Base-by-base conservation (phyloP, 2,329 filamentous ascomycete genomes). In the Zalaria obscura region DNA sequence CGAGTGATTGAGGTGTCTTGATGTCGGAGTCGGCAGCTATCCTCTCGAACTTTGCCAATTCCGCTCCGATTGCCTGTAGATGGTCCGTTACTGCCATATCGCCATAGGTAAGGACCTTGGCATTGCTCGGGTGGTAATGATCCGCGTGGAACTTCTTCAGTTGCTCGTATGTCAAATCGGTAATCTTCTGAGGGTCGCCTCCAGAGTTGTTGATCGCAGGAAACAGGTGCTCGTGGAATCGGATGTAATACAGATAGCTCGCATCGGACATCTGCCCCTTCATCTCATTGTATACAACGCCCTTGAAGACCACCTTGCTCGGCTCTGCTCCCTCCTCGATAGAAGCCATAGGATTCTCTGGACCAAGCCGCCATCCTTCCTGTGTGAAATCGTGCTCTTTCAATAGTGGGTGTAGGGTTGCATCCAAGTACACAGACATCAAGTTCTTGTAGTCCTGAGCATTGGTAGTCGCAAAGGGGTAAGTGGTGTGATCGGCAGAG, bases 211-310 rank as follows among this genome's bases (percentile, higher is more conserved):
- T 83, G 59, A 98, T 82, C 32, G 82, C 81, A 0, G 91, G 91
- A 57, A 93, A 91, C 41, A 98, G 85, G 58, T 91, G 82, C 53
- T 96, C 87, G 57, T 93, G 86, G 62, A 93, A 98, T 40, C 82
- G 76, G 50, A 95, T 93, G 60, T 95, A 96, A 67, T 85, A 98
- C 1, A 96, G 69, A 55, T 98, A 98, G 50, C 86, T 86, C 5
- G 89, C 87, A 60, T 98, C 91, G 2, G 91, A 96, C 80, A 96
- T 93, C 57, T 95, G 88, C 0, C 91, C 91, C 65, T 98, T 98
- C 91, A 98, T 98, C 66, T 98, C 91, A 55, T 98, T 98, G 66
- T 96, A 96, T 1, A 96, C 89, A 1, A 96, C 91, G 26, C 89
- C 89, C 66, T 96, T 96, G 71, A 96, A 96, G 1, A 94, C 84